These are phyloP conservation scores for Diaporthe longicolla DNA, from an alignment of 2,329 filamentous ascomycete species.

Conservation along the genomic window DNA sequence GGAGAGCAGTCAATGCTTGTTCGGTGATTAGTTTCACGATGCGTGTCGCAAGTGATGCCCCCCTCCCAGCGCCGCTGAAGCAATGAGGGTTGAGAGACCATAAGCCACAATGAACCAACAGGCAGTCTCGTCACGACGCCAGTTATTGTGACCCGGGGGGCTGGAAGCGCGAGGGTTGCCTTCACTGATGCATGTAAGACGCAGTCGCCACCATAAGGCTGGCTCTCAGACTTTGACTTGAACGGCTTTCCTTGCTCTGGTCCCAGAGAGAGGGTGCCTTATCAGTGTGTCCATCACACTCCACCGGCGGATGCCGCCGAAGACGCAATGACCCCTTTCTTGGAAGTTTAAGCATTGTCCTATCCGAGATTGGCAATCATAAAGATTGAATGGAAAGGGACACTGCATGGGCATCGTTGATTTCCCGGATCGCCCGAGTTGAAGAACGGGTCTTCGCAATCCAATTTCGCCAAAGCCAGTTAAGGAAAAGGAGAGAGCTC, in stretches of 20 bases:
- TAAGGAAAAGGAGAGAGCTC: not conserved
- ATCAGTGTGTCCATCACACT: not conserved
- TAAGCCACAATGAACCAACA: not conserved
- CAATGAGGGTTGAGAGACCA: not conserved
- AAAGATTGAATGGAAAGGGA: not conserved
- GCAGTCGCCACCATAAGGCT: not conserved
- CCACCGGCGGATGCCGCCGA: constrained; percentile 12
- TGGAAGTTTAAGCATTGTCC: not conserved
- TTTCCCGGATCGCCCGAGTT: not conserved
- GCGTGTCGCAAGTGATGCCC: not conserved
- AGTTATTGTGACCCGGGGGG: not conserved
- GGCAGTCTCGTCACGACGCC: not conserved
- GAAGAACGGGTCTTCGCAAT: not conserved
- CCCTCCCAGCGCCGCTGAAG: not conserved
- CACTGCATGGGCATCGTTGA: not conserved
- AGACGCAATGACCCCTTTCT: not conserved
- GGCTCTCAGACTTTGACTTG: not conserved
- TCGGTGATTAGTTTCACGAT: not conserved
- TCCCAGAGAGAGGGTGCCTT: not conserved
- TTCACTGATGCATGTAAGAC: not conserved
- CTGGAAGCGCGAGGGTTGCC: not conserved
- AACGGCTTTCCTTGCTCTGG: not conserved
- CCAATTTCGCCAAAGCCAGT: not conserved
- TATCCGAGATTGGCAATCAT: not conserved
- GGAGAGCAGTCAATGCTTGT: not conserved